Conservation (phyloP, 306 rosid genomes). For the Glycine tomentella region DNA sequence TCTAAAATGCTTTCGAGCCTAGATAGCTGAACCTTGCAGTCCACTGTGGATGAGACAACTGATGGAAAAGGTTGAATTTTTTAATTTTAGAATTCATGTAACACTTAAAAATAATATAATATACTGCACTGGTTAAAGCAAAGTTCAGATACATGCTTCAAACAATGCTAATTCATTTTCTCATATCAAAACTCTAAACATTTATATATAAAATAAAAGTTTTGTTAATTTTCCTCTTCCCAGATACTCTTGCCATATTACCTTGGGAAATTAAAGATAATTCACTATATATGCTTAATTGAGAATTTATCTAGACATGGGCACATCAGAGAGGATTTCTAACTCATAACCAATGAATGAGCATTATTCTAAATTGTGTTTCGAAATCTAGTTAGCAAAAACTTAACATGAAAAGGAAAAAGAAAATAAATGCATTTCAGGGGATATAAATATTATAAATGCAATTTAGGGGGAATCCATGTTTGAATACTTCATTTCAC, state of each 20-base stretch:
- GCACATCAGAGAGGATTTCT: background rate
- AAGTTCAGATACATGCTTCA: background rate
- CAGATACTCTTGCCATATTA: background rate
- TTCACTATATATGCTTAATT: background rate
- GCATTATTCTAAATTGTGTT: background rate
- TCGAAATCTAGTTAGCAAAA: too few relatives aligned
- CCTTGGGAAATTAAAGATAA: background rate
- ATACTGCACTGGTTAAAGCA: background rate
- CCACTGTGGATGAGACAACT: conserved; percentile 66
- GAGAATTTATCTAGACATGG: background rate
- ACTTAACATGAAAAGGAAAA: too few relatives aligned
- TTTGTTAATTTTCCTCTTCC: conserved; percentile 7
- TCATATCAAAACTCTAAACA: background rate
- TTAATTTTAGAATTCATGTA: conserved; percentile 11
- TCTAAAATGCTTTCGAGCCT: conserved; percentile 70
- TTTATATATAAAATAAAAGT: too few relatives aligned
- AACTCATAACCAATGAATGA: background rate
- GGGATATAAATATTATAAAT: background rate
- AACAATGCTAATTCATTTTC: background rate
- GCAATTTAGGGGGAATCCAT: background rate
- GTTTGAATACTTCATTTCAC: conserved; percentile 6
- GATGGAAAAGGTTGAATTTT: conserved; percentile 32
- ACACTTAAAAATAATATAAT: conserved; percentile 3
- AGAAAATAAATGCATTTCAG: background rate
- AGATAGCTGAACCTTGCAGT: conserved; percentile 68